Evolutionary conservation across 805 yeast genomes (phyloP).

Genomic region (Yarrowia hollandica): DNA sequence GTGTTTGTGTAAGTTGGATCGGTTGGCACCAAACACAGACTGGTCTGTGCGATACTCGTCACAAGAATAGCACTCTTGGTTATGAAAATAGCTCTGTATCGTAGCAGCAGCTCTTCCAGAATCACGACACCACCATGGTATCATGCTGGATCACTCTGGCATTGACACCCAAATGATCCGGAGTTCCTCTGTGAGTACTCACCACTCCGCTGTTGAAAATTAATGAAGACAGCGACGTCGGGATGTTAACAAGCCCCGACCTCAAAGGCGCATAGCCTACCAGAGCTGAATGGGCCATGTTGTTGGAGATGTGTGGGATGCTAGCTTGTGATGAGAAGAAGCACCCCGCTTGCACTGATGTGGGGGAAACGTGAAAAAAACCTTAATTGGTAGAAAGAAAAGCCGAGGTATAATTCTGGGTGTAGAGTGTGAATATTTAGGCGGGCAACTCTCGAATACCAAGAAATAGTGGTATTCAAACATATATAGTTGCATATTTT

Average conservation of each 20-base stretch:
- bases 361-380: constrained; percentile 27
- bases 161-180: neutral
- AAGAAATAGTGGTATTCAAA: too few relatives aligned
- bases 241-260: constrained; percentile 57
- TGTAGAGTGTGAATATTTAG: neutral
- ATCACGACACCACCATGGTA: too few relatives aligned
- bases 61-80: too few relatives aligned
- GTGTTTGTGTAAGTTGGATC: neutral
- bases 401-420: neutral
- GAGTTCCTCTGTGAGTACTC: constrained; percentile 38
- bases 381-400: neutral
- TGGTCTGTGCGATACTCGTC: too few relatives aligned
- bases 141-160: neutral
- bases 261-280: constrained; percentile 45
- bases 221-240: constrained; percentile 49
- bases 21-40: neutral
- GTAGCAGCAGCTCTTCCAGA: too few relatives aligned
- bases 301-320: neutral
- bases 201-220: constrained; percentile 54
- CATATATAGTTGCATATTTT: too few relatives aligned
- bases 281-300: constrained; percentile 39
- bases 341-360: constrained; percentile 19
- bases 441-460: too few relatives aligned
- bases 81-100: too few relatives aligned
- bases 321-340: neutral